These are phyloP conservation scores for Leccinum pachyderme DNA, from an alignment of 1,284 basidiomycete genomes.

Conservation along the genomic window DNA sequence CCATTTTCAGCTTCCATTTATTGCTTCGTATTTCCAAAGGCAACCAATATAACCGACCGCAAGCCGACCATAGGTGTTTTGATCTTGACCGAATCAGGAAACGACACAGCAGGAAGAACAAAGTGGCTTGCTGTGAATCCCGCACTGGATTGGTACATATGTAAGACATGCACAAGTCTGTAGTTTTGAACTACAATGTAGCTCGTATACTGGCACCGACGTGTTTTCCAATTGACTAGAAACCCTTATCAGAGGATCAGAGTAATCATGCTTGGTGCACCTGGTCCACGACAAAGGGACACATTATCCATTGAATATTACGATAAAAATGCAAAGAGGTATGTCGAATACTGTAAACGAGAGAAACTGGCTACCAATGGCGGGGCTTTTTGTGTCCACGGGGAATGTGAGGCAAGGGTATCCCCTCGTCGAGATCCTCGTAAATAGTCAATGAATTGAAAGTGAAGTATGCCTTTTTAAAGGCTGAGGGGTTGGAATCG, in stretches of 20 bases:
- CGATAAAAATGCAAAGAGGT: neutral
- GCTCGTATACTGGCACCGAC: slow-evolving; percentile 65
- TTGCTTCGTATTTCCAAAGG: slow-evolving; percentile 59
- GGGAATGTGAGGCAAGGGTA: neutral
- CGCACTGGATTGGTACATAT: slow-evolving; percentile 51
- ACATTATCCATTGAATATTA: neutral
- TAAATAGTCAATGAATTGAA: slow-evolving; percentile 22
- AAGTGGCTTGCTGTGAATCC: slow-evolving; percentile 48
- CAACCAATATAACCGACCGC: slow-evolving; percentile 73
- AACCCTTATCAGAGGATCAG: slow-evolving; percentile 40
- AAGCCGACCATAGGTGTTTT: slow-evolving; percentile 40
- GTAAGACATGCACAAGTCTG: slow-evolving; percentile 56
- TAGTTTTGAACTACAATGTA: slow-evolving; percentile 59
- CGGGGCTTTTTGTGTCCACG: neutral
- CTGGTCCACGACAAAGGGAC: neutral
- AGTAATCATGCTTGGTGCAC: neutral
- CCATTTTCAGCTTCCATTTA: slow-evolving; percentile 50
- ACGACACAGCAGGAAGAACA: slow-evolving; percentile 48
- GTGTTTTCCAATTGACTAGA: slow-evolving; percentile 56
- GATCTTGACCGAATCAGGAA: slow-evolving; percentile 48
- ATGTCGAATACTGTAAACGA: neutral
- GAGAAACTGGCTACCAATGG: neutral
- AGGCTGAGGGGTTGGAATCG: slow-evolving; percentile 16
- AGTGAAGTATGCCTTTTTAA: slow-evolving; percentile 20
- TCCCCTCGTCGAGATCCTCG: neutral